Base-by-base conservation (phyloP, 768 basidiomycete species). In the Panaeolus papilionaceus region DNA sequence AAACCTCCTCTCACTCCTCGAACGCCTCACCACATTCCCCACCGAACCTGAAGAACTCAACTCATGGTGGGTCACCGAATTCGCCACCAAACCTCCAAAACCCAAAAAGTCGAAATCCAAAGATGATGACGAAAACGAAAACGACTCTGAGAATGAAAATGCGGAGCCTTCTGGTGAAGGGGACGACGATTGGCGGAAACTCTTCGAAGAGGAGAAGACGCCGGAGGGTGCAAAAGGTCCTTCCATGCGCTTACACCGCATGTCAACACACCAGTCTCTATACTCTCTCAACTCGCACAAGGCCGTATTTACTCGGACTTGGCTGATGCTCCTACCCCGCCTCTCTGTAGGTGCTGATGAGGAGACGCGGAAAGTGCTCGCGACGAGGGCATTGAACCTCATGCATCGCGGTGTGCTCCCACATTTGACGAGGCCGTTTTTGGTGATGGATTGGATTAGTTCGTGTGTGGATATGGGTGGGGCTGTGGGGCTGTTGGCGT, bases 381-480 rank as follows among this genome's bases (percentile, higher is more conserved):
- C 88, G 16, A 83, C 84, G 23, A 82, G 90, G 58, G 87, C 85
- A 16, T 79, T 97, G 68, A 90, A 89, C 71, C 83, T 96, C 38
- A 88, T 97, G 84, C 95, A 97, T 76, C 83, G 88, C 12, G 88
- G 90, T 5, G 91, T 96, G 12, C 79, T 97, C 75, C 96, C 96
- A 0, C 89, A 95, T 76, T 76, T 96, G 61, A 94, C 92, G 0
- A 79, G 92, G 44, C 89, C 92, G 0, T 82, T 93, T 61, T 78
- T 93, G 63, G 85, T 92, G 18, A 95, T 95, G 92, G 95, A 97
- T 75, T 98, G 95, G 94, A 85, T 97, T 45, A 88, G 89, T 33
- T 87, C 88, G 2, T 93, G 92, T 71, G 91, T 95, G 12, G 94
- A 96, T 75, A 11, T 69, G 93, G 95, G 96, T 39, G 95, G 95